phyloP scores from a whole-genome alignment of 495 filamentous ascomycete genomes.

The Thermochaetoides thermophila region DNA sequence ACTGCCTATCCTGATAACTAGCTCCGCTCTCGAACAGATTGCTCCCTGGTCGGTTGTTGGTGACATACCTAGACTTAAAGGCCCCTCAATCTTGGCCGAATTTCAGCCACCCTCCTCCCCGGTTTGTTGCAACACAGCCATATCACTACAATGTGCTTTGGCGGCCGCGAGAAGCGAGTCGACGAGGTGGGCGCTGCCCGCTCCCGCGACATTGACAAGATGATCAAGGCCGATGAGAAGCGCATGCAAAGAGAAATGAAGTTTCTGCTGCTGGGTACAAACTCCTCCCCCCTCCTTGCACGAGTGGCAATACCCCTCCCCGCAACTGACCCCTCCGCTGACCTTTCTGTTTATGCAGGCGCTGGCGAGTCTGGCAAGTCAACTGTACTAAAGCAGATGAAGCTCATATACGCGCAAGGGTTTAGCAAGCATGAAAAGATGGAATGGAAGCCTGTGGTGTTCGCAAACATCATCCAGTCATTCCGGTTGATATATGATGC shows the following conservation, averaged over 20 bases:
- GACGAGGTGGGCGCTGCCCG: constrained; percentile 32
- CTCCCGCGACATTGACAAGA: constrained; percentile 58
- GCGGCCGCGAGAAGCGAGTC: constrained; percentile 33
- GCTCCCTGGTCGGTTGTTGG: too few relatives aligned
- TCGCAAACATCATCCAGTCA: constrained; percentile 78
- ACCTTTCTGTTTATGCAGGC: too few relatives aligned
- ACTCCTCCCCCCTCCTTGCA: constrained; percentile 1
- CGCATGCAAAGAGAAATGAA: constrained; percentile 66
- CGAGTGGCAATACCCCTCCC: too few relatives aligned
- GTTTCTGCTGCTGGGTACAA: constrained; percentile 64
- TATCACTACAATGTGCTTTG: constrained; percentile 51
- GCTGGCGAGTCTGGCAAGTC: constrained; percentile 97
- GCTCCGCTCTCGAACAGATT: too few relatives aligned
- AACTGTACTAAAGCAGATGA: constrained; percentile 98
- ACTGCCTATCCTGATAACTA: too few relatives aligned
- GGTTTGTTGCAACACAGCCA: too few relatives aligned
- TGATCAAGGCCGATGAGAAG: constrained; percentile 71
- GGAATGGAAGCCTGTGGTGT: constrained; percentile 88
- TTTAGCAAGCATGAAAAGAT: constrained; percentile 84
- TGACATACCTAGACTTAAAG: too few relatives aligned
- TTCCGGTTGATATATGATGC: constrained; percentile 84
- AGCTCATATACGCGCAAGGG: constrained; percentile 87
- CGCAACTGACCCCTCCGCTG: too few relatives aligned
- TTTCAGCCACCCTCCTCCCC: too few relatives aligned
- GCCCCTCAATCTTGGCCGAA: too few relatives aligned